Evolutionary conservation across 306 rosid genomes (phyloP), one percentile per base, ranked within the genome.

Genomic region (Vicia villosa): DNA sequence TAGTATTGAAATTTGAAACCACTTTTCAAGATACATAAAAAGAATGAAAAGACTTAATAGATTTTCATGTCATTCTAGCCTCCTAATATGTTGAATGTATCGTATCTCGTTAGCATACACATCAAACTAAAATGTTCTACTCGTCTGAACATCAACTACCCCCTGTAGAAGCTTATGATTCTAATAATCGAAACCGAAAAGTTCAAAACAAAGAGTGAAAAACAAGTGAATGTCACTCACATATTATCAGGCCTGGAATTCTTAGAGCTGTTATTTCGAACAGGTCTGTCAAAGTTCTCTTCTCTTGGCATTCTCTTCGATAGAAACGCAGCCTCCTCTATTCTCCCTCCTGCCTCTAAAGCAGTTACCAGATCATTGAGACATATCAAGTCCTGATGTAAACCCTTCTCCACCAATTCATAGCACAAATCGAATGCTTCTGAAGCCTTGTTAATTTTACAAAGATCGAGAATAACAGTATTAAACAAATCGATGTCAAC

Each of bases 381-480:
- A 73, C 96, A 87, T 32, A 45, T 68, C 86, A 92, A 63, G 66
- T 81, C 76, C 68, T 81, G 83, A 81, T 80, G 81, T 42, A 85
- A 84, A 46, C 80, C 85, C 21, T 67, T 83, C 82, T 89, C 97
- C 67, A 84, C 86, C 73, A 87, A 71, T 58, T 75, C 85, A 68
- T 81, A 86, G 81, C 83, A 84, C 72, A 89, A 79, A 72, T 78
- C 50, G 76, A 92, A 92, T 50, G 96, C 97, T 84, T 89, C 97
- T 10, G 80, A 62, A 76, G 77, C 83, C 73, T 78, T 92, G 30
- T 79, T 81, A 42, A 41, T 59, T 69, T 84, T 72, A 74, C 96
- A 80, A 60, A 92, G 96, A 60, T 80, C 87, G 17, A 46, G 7
- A 65, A 92, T 74, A 37, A 87, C 86, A 14, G 60, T 55, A 78